Evolutionary conservation across 495 filamentous ascomycete genomes (phyloP).

Genomic region (Penicillium angulare): DNA sequence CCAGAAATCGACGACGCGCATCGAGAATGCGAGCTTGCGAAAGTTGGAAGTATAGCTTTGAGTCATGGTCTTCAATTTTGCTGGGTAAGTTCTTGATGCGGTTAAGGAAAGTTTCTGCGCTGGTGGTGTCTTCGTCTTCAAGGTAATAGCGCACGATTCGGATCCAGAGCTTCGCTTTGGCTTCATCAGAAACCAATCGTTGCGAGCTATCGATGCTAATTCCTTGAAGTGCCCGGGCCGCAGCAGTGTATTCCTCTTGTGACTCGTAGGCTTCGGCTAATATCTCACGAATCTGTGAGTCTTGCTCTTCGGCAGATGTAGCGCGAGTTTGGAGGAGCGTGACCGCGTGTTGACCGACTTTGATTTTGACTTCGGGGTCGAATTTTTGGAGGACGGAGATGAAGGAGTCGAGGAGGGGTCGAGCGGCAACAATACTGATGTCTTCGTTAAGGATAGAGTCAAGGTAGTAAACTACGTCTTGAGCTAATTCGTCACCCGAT

Average conservation of each 20-base stretch:
- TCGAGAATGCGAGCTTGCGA: constrained; percentile 92
- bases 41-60: constrained; percentile 81
- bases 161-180: constrained; percentile 81
- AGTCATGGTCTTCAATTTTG: constrained; percentile 66
- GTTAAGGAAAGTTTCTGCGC: constrained; percentile 84
- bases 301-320: constrained; percentile 82
- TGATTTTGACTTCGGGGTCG: constrained; percentile 60
- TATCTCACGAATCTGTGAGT: constrained; percentile 72
- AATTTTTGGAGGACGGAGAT: constrained; percentile 58
- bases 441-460: constrained; percentile 65
- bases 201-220: constrained; percentile 88
- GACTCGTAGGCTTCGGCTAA: constrained; percentile 80
- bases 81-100: constrained; percentile 88
- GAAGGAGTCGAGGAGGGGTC: constrained; percentile 68
- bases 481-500: constrained; percentile 50
- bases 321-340: constrained; percentile 61
- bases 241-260: constrained; percentile 74
- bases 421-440: constrained; percentile 72
- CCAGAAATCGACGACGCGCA: constrained; percentile 84
- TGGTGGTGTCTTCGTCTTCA: constrained; percentile 88
- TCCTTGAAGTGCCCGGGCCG: constrained; percentile 73
- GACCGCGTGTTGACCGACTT: constrained; percentile 67
- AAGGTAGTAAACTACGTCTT: constrained; percentile 67
- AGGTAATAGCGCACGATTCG: constrained; percentile 93
- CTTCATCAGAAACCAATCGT: constrained; percentile 72